Conservation (phyloP, 176 grass and related monocot species). For the Oryza brachyantha region DNA sequence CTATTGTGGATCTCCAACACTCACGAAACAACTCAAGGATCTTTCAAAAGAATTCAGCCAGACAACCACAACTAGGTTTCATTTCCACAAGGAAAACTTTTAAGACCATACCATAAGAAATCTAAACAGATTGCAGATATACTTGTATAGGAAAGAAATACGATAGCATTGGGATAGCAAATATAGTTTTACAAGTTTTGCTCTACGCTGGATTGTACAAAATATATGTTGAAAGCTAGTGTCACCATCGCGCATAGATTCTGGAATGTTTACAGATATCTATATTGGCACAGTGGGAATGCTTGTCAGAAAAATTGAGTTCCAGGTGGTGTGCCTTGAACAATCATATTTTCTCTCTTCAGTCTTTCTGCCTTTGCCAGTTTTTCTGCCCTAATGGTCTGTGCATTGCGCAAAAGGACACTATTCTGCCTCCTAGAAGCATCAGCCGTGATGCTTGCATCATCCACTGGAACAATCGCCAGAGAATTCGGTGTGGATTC, state of each 20-base stretch:
- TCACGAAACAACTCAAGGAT: constrained; percentile 78
- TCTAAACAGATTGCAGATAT: constrained; percentile 32
- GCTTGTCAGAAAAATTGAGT: constrained; percentile 37
- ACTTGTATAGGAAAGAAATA: constrained; percentile 58
- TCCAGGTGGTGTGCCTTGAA: constrained; percentile 17
- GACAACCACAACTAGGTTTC: constrained; percentile 83
- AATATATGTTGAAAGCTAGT: constrained; percentile 46
- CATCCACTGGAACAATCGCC: constrained; percentile 26
- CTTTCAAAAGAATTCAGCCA: constrained; percentile 94
- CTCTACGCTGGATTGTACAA: constrained; percentile 46
- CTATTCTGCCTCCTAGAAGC: constrained; percentile 25
- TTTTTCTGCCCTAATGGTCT: constrained; percentile 56
- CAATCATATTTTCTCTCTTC: constrained; percentile 52
- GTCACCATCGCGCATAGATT: constrained; percentile 41
- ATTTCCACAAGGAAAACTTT: constrained; percentile 99
- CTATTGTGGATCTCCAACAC: constrained; percentile 82
- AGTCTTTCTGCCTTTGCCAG: constrained; percentile 55
- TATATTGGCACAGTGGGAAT: constrained; percentile 32
- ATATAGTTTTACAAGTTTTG: constrained; percentile 54
- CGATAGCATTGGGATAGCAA: constrained; percentile 40
- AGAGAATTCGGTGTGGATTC: neutral
- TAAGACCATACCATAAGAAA: constrained; percentile 36
- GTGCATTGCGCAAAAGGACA: constrained; percentile 23
- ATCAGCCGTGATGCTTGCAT: neutral
- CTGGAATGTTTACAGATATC: constrained; percentile 30